Base-by-base conservation (phyloP, 371 early-diverging fungal species). In the Apophysomyces variabilis region DNA sequence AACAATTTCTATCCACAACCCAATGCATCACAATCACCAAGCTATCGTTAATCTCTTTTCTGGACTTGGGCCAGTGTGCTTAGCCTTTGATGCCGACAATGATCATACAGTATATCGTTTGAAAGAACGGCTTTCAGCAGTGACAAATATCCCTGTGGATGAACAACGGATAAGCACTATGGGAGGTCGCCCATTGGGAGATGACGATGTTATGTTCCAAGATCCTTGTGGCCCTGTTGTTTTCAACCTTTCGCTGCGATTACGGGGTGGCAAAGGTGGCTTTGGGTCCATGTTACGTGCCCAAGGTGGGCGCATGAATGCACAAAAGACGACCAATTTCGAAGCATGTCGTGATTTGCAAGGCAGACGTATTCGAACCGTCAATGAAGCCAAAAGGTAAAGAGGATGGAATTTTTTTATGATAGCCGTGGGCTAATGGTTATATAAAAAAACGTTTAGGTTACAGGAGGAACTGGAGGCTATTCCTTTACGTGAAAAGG, bases 281-380 rank as follows among this genome's bases (percentile, higher is more conserved):
- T 98, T 98, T 75, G 99, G 99, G 14, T 91, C 91, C 66, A 93
- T 92, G 89, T 79, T 98, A 67, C 89, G 98, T 72, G 94, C 96
- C 0, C 96, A 96, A 73, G 98, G 98, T 68, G 96, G 92, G 38
- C 87, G 91, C 39, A 96, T 95, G 95, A 87, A 93, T 58, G 87
- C 92, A 9, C 89, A 93, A 72, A 95, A 95, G 70, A 90, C 96
- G 0, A 95, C 94, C 37, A 96, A 95, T 77, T 92, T 87, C 62
- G 99, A 98, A 69, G 90, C 92, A 7, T 98, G 98, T 78, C 83
- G 99, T 43, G 98, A 98, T 82, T 82, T 97, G 57, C 89, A 90
- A 58, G 98, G 98, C 1, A 80, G 96, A 45, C 83, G 99, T 26
- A 85, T 98, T 26, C 89, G 92, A 71, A 92, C 94, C 4, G 89